Evolutionary conservation across 371 early-diverging fungal species (phyloP).

Genomic region (Rhizomucor pusillus): DNA sequence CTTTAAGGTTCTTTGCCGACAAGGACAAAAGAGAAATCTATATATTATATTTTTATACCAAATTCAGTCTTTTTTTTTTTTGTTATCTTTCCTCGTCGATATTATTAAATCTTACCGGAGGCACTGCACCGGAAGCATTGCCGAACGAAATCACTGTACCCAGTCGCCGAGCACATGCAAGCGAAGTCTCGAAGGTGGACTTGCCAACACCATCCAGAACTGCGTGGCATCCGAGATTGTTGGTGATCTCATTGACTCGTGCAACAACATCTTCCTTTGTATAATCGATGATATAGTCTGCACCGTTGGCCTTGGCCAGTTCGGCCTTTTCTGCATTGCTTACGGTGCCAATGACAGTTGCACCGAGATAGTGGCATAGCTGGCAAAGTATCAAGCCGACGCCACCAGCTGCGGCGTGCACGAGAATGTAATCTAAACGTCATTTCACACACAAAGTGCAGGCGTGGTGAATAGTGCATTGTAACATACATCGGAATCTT

Average conservation of each 20-base stretch:
- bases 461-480: background rate
- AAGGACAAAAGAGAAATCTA: conserved; percentile 64
- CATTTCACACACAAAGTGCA: conserved; percentile 38
- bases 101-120: conserved; percentile 43
- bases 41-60: background rate
- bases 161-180: conserved; percentile 69
- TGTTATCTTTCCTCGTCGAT: background rate
- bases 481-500: conserved; percentile 1
- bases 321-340: conserved; percentile 82
- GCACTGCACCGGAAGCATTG: conserved; percentile 87
- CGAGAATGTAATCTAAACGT: conserved; percentile 70
- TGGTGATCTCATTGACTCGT: conserved; percentile 75
- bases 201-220: conserved; percentile 94
- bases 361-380: conserved; percentile 75
- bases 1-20: conserved; percentile 65
- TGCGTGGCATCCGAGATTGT: conserved; percentile 77
- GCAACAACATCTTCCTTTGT: conserved; percentile 61
- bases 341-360: conserved; percentile 87
- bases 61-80: background rate
- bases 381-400: conserved; percentile 79
- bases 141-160: conserved; percentile 91
- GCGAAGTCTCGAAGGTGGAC: conserved; percentile 76
- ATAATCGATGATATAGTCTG: conserved; percentile 79
- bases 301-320: conserved; percentile 71
- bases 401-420: conserved; percentile 94